Percentiles rank a stretch among this genome's conserved stretches.
phyloP scores from a whole-genome alignment of 2,329 filamentous ascomycete genomes.

The Incumbomyces delicatus region DNA sequence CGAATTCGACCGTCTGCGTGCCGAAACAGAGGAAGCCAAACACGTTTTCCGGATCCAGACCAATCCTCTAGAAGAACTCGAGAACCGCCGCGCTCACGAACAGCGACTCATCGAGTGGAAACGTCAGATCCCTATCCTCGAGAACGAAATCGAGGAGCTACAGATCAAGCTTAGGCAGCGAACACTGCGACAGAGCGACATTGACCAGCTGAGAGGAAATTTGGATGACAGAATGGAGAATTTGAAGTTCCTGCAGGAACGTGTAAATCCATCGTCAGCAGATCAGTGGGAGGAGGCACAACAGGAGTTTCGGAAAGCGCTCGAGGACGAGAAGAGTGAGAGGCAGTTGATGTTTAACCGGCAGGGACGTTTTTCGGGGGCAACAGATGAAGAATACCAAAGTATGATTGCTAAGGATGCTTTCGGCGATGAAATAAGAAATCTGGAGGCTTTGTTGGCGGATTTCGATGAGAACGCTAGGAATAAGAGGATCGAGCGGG shows the following conservation, averaged over 20 bases:
- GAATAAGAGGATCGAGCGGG: constrained; percentile 27
- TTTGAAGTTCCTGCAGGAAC: background rate
- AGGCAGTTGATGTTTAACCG: background rate
- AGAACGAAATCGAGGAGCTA: background rate
- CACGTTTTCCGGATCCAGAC: background rate
- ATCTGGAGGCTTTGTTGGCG: constrained; percentile 17
- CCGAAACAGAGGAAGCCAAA: background rate
- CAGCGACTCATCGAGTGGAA: background rate
- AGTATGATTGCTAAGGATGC: background rate
- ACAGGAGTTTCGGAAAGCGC: too few relatives aligned
- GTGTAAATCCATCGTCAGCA: background rate
- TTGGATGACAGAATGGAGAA: background rate
- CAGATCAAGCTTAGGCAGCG: background rate
- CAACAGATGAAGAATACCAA: background rate
- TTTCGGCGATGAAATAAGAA: background rate
- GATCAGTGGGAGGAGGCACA: too few relatives aligned
- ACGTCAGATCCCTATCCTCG: background rate
- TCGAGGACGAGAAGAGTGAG: too few relatives aligned
- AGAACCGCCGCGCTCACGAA: background rate
- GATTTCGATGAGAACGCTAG: constrained; percentile 21
- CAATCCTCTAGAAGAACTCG: background rate
- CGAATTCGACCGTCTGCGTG: background rate
- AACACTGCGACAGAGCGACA: background rate
- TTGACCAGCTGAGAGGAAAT: background rate
- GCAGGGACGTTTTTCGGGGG: background rate